Conservation (phyloP, 129 eudicot species). For the Tagetes patula region DNA sequence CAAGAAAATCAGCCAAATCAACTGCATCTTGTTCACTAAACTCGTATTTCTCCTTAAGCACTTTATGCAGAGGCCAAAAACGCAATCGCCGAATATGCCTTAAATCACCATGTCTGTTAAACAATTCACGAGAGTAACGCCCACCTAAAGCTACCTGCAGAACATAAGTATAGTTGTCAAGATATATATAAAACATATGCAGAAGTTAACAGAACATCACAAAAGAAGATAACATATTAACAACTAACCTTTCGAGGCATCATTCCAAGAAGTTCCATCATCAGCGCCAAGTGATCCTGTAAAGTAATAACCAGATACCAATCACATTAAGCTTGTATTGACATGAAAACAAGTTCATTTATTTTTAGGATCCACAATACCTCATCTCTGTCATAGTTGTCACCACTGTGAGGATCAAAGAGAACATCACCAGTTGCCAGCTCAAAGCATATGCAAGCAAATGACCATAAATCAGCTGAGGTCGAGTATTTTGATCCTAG, state of each 20-base stretch:
- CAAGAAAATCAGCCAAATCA: constrained; percentile 80
- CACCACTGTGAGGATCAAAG: constrained; percentile 94
- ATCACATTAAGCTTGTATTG: neutral
- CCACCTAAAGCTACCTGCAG: constrained; percentile 89
- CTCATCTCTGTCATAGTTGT: constrained; percentile 91
- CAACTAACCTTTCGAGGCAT: constrained; percentile 86
- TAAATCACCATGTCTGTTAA: constrained; percentile 88
- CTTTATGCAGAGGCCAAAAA: constrained; percentile 85
- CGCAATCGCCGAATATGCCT: constrained; percentile 81
- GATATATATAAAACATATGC: constrained; percentile 13
- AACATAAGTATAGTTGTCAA: constrained; percentile 5
- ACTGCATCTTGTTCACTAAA: constrained; percentile 77
- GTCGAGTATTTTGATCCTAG: constrained; percentile 88
- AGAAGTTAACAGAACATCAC: neutral
- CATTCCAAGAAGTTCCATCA: constrained; percentile 94
- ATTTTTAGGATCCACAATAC: constrained; percentile 34
- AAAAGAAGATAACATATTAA: neutral
- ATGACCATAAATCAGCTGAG: constrained; percentile 91
- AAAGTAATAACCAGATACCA: constrained; percentile 8
- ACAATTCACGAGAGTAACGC: constrained; percentile 83
- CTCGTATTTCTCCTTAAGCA: constrained; percentile 81
- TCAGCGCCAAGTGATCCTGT: constrained; percentile 86
- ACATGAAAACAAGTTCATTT: neutral
- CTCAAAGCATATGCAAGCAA: constrained; percentile 97
- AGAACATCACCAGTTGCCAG: constrained; percentile 95